A percentile compares a stretch with the other conserved stretches of the same genome.
These are phyloP conservation scores for Penicillium sp. DNA, from an alignment of 2,329 filamentous ascomycete species.

Conservation along the genomic window DNA sequence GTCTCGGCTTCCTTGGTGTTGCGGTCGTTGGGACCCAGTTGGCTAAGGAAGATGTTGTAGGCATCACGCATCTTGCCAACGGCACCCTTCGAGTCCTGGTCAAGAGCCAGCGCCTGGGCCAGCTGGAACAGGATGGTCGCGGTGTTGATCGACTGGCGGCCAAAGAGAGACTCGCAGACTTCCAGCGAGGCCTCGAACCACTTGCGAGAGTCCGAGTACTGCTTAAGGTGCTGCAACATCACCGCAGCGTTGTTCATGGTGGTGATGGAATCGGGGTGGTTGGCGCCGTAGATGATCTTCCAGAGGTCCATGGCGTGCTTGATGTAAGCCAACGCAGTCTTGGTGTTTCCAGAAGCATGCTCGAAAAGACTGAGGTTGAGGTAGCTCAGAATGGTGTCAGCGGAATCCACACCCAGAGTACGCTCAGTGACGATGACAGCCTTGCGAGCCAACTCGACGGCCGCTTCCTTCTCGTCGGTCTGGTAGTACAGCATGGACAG, in stretches of 20 bases:
- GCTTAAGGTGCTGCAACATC: slow-evolving; percentile 92
- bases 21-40: slow-evolving; percentile 81
- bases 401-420: slow-evolving; percentile 83
- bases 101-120: slow-evolving; percentile 87
- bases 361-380: slow-evolving; percentile 91
- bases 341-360: slow-evolving; percentile 84
- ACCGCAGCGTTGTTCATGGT: slow-evolving; percentile 98
- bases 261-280: slow-evolving; percentile 94
- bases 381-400: slow-evolving; percentile 89
- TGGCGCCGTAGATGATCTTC: slow-evolving; percentile 90
- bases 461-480: slow-evolving; percentile 93
- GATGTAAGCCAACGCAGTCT: slow-evolving; percentile 74
- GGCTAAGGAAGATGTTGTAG: slow-evolving; percentile 83
- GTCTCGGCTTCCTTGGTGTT: slow-evolving; percentile 97
- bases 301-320: slow-evolving; percentile 88
- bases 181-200: slow-evolving; percentile 93
- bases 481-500: slow-evolving; percentile 94
- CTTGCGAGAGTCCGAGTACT: slow-evolving; percentile 83
- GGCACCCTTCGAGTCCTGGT: slow-evolving; percentile 84
- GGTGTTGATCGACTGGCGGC: slow-evolving; percentile 80
- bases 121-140: slow-evolving; percentile 95
- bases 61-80: slow-evolving; percentile 92
- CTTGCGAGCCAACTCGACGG: slow-evolving; percentile 90
- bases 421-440: slow-evolving; percentile 92
- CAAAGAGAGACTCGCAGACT: slow-evolving; percentile 82